Percentiles rank a stretch among this genome's conserved stretches.
Conservation (phyloP, 768 basidiomycete genomes). For the Boletus sp. region DNA sequence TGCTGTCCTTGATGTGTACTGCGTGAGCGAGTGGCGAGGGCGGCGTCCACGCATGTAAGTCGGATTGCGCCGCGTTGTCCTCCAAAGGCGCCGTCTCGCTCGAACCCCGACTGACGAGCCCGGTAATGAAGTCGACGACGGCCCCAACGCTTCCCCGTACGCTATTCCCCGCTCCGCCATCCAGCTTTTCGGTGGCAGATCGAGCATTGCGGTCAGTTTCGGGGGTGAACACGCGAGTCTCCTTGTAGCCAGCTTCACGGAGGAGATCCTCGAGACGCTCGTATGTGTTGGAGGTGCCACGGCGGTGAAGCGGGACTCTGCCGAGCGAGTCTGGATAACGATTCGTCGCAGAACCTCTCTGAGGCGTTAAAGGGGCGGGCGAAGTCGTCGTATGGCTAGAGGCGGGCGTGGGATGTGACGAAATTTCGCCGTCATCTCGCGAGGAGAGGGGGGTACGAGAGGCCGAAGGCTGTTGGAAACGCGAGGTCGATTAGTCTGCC, state of each 20-base stretch:
- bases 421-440: conserved; percentile 1
- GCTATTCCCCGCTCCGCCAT: conserved; percentile 34
- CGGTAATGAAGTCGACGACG: conserved; percentile 66
- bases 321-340: conserved; percentile 61
- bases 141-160: conserved; percentile 46
- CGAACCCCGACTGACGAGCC: conserved; percentile 44
- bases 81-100: conserved; percentile 20
- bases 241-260: conserved; percentile 87
- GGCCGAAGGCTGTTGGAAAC: conserved; percentile 7
- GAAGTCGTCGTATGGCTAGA: conserved; percentile 3
- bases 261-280: conserved; percentile 85
- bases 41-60: conserved; percentile 17
- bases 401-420: conserved; percentile 10
- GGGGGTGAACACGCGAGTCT: conserved; percentile 87
- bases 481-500: conserved; percentile 13
- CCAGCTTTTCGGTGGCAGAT: conserved; percentile 23
- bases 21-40: conserved; percentile 27
- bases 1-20: conserved; percentile 9
- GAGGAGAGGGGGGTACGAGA: conserved; percentile 8
- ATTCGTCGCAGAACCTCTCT: conserved; percentile 37
- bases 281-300: conserved; percentile 78
- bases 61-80: conserved; percentile 2
- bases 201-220: conserved; percentile 57
- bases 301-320: conserved; percentile 71
- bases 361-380: conserved; percentile 42